These are phyloP conservation scores for Iris pallida DNA, from an alignment of 116 monocot species.

Conservation along the genomic window DNA sequence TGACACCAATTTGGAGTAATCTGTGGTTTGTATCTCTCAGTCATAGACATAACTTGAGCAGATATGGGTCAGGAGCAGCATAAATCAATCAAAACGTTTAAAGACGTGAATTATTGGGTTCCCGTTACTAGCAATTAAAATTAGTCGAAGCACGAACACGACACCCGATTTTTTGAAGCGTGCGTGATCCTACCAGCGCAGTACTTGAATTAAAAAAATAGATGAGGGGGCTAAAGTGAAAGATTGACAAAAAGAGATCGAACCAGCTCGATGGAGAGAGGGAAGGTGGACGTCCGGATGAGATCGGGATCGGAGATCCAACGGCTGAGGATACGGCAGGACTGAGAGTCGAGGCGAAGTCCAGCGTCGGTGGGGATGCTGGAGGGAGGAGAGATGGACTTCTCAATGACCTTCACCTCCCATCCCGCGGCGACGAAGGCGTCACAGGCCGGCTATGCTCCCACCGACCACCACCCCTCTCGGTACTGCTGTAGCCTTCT, in stretches of 20 bases:
- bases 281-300: conserved; percentile 30
- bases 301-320: conserved; percentile 34
- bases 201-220: background rate
- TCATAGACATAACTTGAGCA: too few relatives aligned
- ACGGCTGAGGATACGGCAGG: conserved; percentile 35
- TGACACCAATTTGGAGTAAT: too few relatives aligned
- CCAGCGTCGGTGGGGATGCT: conserved; percentile 55
- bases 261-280: conserved; percentile 61
- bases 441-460: conserved; percentile 72
- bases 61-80: too few relatives aligned
- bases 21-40: too few relatives aligned
- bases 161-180: too few relatives aligned
- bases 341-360: conserved; percentile 61
- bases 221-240: background rate
- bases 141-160: too few relatives aligned
- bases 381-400: conserved; percentile 27
- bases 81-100: background rate
- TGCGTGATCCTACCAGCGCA: background rate
- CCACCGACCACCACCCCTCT: conserved; percentile 68
- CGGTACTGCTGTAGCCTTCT: background rate
- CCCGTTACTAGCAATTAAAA: background rate
- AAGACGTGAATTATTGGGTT: background rate
- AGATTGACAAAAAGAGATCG: background rate
- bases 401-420: conserved; percentile 57
- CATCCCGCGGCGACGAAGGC: conserved; percentile 52